A percentile compares a stretch with the other conserved stretches of the same genome.
Evolutionary conservation across 2,329 filamentous ascomycete species (phyloP).

Genomic region (Magnaporthiopsis rhizophila): DNA sequence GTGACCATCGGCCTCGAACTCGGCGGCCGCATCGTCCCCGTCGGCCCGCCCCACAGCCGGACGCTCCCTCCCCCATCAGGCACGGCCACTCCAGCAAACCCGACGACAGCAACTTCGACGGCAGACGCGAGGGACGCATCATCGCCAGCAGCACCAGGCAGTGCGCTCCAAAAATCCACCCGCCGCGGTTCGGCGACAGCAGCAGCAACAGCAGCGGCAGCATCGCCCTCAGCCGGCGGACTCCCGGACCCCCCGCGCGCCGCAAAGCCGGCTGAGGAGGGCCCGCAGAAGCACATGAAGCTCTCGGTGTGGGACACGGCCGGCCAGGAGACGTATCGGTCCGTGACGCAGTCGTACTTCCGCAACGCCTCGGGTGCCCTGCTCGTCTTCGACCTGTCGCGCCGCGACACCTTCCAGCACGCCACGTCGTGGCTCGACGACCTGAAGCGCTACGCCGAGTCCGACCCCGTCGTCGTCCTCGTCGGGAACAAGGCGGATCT

Average conservation of each 20-base stretch:
- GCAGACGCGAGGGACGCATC: not conserved
- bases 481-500: conserved; percentile 95
- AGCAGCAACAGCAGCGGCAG: not conserved
- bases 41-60: conserved; percentile 69
- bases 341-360: conserved; percentile 89
- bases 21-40: conserved; percentile 84
- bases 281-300: conserved; percentile 74
- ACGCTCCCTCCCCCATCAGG: conserved; percentile 16
- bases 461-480: conserved; percentile 87
- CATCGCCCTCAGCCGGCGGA: conserved; percentile 20
- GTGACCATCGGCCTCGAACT: conserved; percentile 97
- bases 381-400: conserved; percentile 90
- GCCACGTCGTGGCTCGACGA: conserved; percentile 93
- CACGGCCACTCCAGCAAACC: not conserved
- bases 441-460: conserved; percentile 87
- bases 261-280: conserved; percentile 18
- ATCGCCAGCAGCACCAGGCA: not conserved
- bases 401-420: conserved; percentile 75
- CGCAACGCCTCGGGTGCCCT: conserved; percentile 64
- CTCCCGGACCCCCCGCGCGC: conserved; percentile 45
- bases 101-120: not conserved
- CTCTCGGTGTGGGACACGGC: conserved; percentile 92
- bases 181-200: not conserved
- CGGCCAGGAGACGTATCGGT: conserved; percentile 96
- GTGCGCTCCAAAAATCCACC: not conserved